These are phyloP conservation scores for Gomphus bonarii DNA, from an alignment of 1,284 basidiomycete genomes.

Conservation along the genomic window DNA sequence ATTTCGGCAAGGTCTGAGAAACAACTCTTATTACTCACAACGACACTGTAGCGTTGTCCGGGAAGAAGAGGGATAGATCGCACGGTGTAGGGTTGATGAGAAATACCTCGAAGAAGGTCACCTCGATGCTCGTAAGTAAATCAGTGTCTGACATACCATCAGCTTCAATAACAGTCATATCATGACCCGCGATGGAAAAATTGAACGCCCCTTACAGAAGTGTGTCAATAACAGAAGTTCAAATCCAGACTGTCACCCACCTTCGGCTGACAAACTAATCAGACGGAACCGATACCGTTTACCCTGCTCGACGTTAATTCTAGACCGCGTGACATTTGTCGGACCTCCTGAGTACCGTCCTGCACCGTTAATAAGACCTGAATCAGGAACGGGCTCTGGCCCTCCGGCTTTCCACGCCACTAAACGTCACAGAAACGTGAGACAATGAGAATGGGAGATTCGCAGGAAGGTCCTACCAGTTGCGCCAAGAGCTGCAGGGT, in stretches of 20 bases:
- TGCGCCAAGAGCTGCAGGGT: conserved; percentile 14
- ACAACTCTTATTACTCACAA: conserved; percentile 17
- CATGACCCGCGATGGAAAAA: not conserved
- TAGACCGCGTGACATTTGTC: conserved; percentile 20
- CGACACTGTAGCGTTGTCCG: conserved; percentile 28
- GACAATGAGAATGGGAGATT: too few species aligned
- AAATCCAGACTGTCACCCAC: not conserved
- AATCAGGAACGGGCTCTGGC: conserved; percentile 21
- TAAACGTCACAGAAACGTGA: conserved; percentile 16
- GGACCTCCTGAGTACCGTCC: conserved; percentile 31
- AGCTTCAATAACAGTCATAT: not conserved
- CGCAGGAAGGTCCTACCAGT: not conserved
- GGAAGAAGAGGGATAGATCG: conserved; percentile 17
- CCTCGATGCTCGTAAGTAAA: not conserved
- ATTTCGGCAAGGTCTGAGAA: not conserved
- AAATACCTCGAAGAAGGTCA: not conserved
- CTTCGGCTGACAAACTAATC: not conserved
- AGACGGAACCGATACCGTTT: not conserved
- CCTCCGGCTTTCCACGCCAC: conserved; percentile 2
- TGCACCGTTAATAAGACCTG: conserved; percentile 31
- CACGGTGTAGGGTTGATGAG: not conserved
- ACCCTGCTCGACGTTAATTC: conserved; percentile 22
- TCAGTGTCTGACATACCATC: not conserved
- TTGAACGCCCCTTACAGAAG: not conserved
- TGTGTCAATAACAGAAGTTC: too few species aligned